These are phyloP conservation scores for Chaetomiaceae sp. DNA, from an alignment of 2,329 filamentous ascomycete species.

Conservation along the genomic window DNA sequence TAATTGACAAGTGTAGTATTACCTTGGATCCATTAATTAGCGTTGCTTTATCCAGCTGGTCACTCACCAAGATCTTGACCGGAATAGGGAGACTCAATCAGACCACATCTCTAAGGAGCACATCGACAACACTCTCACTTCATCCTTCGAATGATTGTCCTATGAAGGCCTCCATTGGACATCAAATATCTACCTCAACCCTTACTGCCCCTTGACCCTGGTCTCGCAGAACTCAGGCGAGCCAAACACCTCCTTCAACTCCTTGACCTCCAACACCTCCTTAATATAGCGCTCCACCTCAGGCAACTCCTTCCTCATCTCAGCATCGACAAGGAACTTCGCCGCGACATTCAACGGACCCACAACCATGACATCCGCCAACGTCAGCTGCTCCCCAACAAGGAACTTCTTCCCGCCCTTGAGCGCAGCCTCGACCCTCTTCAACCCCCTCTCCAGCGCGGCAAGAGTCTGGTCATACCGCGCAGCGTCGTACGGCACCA, in stretches of 20 bases:
- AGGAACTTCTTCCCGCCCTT: constrained; percentile 34
- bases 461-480: constrained; percentile 21
- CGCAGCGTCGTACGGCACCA: constrained; percentile 27
- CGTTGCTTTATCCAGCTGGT: too few species aligned
- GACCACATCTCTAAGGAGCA: too few species aligned
- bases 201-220: constrained; percentile 13
- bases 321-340: constrained; percentile 30
- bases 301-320: constrained; percentile 33
- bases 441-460: constrained; percentile 28
- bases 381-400: constrained; percentile 34
- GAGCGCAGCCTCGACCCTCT: constrained; percentile 30
- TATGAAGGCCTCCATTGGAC: too few species aligned
- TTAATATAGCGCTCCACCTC: constrained; percentile 31
- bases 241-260: constrained; percentile 33
- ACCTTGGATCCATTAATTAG: too few species aligned
- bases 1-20: too few species aligned
- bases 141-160: too few species aligned
- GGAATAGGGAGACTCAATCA: too few species aligned
- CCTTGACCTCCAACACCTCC: constrained; percentile 28
- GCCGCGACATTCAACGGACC: constrained; percentile 25
- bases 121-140: too few species aligned
- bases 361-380: constrained; percentile 36
- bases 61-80: too few species aligned
- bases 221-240: constrained; percentile 31
- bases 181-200: too few species aligned